These are phyloP conservation scores for Triadica sebifera DNA, from an alignment of 345 rosid species.

Conservation along the genomic window DNA sequence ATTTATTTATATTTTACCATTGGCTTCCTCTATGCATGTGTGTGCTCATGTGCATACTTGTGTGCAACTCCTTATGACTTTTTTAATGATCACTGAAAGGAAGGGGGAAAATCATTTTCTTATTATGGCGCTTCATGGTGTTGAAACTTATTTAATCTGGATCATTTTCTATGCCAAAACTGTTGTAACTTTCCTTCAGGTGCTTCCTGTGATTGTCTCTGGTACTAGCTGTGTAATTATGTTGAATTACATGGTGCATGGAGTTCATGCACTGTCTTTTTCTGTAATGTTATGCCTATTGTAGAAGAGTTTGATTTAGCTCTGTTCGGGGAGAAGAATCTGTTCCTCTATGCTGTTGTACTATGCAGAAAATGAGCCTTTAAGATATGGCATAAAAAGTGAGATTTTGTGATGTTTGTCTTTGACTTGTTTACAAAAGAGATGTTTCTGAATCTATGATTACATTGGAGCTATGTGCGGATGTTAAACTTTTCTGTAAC, in stretches of 20 bases:
- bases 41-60: no score
- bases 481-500: not conserved
- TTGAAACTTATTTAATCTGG: no score
- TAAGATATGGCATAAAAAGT: not conserved
- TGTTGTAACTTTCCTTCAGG: no score
- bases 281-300: not conserved
- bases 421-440: not conserved
- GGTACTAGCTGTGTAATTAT: no score
- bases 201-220: no score
- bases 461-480: not conserved
- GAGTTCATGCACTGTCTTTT: not conserved
- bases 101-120: no score
- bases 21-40: not conserved
- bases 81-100: not conserved
- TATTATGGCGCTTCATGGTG: no score
- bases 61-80: not conserved
- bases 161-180: no score
- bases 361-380: not conserved
- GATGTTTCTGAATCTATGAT: constrained; percentile 3
- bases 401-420: not conserved
- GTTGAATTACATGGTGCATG: no score
- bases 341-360: not conserved
- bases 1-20: no score
- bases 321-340: not conserved
- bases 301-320: not conserved